phyloP scores from a whole-genome alignment of 495 filamentous ascomycete genomes.

The Podospora conica region DNA sequence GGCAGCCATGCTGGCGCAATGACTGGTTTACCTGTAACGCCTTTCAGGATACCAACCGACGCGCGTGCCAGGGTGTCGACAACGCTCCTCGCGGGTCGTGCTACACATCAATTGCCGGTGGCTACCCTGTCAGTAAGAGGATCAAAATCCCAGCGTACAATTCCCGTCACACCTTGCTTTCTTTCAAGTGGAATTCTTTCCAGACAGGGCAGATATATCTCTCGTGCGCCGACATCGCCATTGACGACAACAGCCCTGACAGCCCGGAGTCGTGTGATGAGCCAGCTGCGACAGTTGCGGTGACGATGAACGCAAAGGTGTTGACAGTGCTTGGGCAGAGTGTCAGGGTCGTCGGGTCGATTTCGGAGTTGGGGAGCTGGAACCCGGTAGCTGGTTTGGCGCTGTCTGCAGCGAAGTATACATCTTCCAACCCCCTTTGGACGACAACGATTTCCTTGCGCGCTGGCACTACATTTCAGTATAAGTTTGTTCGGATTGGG shows the following conservation, averaged over 20 bases:
- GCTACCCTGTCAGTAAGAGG: slow-evolving; percentile 51
- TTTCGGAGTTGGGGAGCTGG: slow-evolving; percentile 53
- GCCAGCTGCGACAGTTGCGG: slow-evolving; percentile 41
- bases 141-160: slow-evolving; percentile 43
- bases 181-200: slow-evolving; percentile 52
- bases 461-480: slow-evolving; percentile 52
- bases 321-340: slow-evolving; percentile 52
- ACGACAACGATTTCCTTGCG: slow-evolving; percentile 43
- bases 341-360: slow-evolving; percentile 53
- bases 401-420: slow-evolving; percentile 51
- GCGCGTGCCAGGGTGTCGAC: slow-evolving; percentile 48
- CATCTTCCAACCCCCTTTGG: slow-evolving; percentile 52
- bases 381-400: slow-evolving; percentile 41
- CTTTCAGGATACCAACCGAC: slow-evolving; percentile 25
- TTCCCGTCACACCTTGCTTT: slow-evolving; percentile 46
- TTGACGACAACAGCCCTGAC: slow-evolving; percentile 41
- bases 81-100: slow-evolving; percentile 40
- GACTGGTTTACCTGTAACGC: slow-evolving; percentile 56
- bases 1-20: slow-evolving; percentile 45
- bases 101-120: slow-evolving; percentile 47
- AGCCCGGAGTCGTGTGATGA: slow-evolving; percentile 45
- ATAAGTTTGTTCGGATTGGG: slow-evolving; percentile 61
- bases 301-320: slow-evolving; percentile 54
- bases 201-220: slow-evolving; percentile 54
- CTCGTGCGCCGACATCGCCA: slow-evolving; percentile 49